Percentiles rank a stretch among this genome's conserved stretches.
Conservation (phyloP, 2,329 filamentous ascomycete species). For the Bimuria novae-zelandiae region DNA sequence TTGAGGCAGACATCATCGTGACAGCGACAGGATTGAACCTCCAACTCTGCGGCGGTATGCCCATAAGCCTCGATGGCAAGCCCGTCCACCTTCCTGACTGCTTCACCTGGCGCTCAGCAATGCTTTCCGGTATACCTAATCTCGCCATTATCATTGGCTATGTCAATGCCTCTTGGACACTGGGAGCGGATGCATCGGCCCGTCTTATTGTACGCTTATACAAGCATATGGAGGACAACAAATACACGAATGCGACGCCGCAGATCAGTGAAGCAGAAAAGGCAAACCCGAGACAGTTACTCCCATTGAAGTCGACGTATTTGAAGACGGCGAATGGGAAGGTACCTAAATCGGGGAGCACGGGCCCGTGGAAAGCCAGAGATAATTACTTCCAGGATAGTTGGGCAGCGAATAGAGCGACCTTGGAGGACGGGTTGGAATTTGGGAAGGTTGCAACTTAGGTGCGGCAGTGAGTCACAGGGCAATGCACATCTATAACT, state of each 20-base stretch:
- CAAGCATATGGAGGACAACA: slow-evolving; percentile 54
- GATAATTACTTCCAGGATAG: slow-evolving; percentile 52
- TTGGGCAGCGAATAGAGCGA: slow-evolving; percentile 48
- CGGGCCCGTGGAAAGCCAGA: slow-evolving; percentile 51
- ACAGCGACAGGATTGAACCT: slow-evolving; percentile 68
- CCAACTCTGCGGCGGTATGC: slow-evolving; percentile 58
- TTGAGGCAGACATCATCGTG: slow-evolving; percentile 66
- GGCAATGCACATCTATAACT: neutral
- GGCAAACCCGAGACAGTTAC: slow-evolving; percentile 47
- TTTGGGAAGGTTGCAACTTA: slow-evolving; percentile 36
- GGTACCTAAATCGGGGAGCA: slow-evolving; percentile 55
- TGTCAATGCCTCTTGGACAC: slow-evolving; percentile 64
- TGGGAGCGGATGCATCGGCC: slow-evolving; percentile 61
- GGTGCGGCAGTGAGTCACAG: slow-evolving; percentile 27
- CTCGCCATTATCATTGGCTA: slow-evolving; percentile 64
- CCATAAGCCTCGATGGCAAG: slow-evolving; percentile 57
- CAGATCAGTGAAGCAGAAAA: slow-evolving; percentile 44
- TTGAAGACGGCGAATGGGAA: slow-evolving; percentile 46
- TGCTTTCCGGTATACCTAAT: slow-evolving; percentile 68
- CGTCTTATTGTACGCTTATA: slow-evolving; percentile 57
- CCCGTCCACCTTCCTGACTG: slow-evolving; percentile 53
- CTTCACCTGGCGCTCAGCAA: slow-evolving; percentile 64
- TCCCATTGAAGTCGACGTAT: slow-evolving; percentile 58
- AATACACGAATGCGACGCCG: slow-evolving; percentile 52
- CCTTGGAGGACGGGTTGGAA: slow-evolving; percentile 48